phyloP scores from a whole-genome alignment of 345 rosid genomes.

The Lepidium sativum region DNA sequence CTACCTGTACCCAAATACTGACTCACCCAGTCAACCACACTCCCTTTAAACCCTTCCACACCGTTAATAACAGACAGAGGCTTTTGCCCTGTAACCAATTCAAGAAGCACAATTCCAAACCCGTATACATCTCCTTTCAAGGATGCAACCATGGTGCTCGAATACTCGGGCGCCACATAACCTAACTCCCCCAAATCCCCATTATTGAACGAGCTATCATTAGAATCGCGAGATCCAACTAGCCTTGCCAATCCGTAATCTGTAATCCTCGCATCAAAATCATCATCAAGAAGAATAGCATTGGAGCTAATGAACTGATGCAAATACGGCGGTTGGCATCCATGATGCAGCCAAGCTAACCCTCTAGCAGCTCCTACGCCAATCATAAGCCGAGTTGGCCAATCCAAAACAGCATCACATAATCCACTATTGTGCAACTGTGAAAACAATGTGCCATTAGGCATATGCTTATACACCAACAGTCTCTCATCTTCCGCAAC shows the following conservation, averaged over 20 bases:
- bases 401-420: conserved; percentile 30
- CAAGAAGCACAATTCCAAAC: conserved; percentile 33
- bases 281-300: conserved; percentile 56
- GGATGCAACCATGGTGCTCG: conserved; percentile 30
- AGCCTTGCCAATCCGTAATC: conserved; percentile 56
- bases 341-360: conserved; percentile 65
- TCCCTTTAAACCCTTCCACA: conserved; percentile 29
- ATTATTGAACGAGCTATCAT: conserved; percentile 30
- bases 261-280: conserved; percentile 44
- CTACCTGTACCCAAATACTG: conserved; percentile 27
- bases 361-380: conserved; percentile 58
- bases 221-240: conserved; percentile 33
- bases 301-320: conserved; percentile 48
- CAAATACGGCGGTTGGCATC: conserved; percentile 48
- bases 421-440: conserved; percentile 35
- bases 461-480: conserved; percentile 48
- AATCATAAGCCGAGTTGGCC: conserved; percentile 47
- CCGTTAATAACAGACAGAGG: conserved; percentile 21
- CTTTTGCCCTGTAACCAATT: conserved; percentile 30
- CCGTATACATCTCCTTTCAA: conserved; percentile 32
- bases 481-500: conserved; percentile 51
- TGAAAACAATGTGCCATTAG: conserved; percentile 45
- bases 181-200: conserved; percentile 30
- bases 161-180: conserved; percentile 29
- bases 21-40: conserved; percentile 27